A percentile compares a stretch with the other conserved stretches of the same genome.
These are phyloP conservation scores for Eucalyptus tenuipes DNA, from an alignment of 345 rosid species.

Conservation along the genomic window DNA sequence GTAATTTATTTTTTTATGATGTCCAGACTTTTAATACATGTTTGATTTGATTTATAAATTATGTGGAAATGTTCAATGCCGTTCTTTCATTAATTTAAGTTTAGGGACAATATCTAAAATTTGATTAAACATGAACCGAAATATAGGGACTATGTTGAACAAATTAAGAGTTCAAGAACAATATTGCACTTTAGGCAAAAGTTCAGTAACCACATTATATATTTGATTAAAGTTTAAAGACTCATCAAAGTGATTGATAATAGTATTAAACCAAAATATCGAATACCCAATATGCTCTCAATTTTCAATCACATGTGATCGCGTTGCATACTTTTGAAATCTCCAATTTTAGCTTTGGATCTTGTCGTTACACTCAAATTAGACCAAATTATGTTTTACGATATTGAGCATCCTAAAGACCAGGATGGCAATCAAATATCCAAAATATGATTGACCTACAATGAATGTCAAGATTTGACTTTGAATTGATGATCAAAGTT, in stretches of 20 bases:
- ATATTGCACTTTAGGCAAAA: too few species aligned
- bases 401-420: rapidly evolving
- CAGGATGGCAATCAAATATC: not conserved
- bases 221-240: too few species aligned
- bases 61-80: too few species aligned
- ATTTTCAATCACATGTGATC: not conserved
- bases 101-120: too few species aligned
- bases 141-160: rapidly evolving
- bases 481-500: not conserved
- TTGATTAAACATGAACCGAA: too few species aligned
- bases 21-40: rapidly evolving
- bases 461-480: not conserved
- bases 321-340: not conserved
- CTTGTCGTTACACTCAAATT: not conserved
- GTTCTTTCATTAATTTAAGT: not conserved
- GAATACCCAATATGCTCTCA: not conserved
- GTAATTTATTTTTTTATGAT: too few species aligned
- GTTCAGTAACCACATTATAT: too few species aligned
- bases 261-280: too few species aligned
- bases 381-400: not conserved
- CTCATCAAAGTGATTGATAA: not conserved
- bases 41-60: too few species aligned
- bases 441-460: not conserved
- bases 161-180: too few species aligned
- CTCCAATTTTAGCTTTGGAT: not conserved